Evolutionary conservation across 495 filamentous ascomycete genomes (phyloP), one percentile per base, ranked within the genome.

Genomic region (Margaritispora aquatica): DNA sequence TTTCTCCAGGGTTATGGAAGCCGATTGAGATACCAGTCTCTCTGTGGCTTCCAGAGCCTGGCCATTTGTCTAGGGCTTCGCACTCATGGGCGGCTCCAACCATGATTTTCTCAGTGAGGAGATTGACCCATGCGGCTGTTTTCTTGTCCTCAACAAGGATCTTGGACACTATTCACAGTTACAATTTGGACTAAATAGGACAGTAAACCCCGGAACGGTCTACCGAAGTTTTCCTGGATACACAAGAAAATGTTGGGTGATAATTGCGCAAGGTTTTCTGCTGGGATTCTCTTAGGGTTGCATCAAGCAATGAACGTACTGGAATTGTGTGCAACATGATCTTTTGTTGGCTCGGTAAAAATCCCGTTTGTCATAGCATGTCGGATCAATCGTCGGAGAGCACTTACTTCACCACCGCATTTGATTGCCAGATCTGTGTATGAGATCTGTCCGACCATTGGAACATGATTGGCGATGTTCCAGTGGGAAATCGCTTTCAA

Each of bases 361-460:
- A 82, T 71, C 48, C 73, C 71, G 55, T 75, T 71, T 26, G 70
- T 76, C 64, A 81, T 80, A 20, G 74, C 76, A 58, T 76, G 72
- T 11, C 69, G 71, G 11, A 80, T 49, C 38, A 79, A 60, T 13
- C 77, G 69, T 36, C 64, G 66, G 20, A 78, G 55, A 1, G 36
- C 44, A 17, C 36, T 23, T 13, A 53, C 55, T 65, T 26, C 26
- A 24, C 58, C 10, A 22, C 57, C 57, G n/a, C 24, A 31, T 24
- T 29, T 26, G 10, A 22, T 26, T 19, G 55, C 17, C 11, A 63
- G 61, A n/a, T 80, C 71, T 22, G 63, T 51, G 53, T 79, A 75
- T 3, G 72, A 68, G 54, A 77, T 76, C 27, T 72, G 64, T 4
- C 70, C 66, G 15, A 71, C 60, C 7, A 72, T 50, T 19, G 75